phyloP scores from a whole-genome alignment of 2,329 filamentous ascomycete species.

The Akanthomyces muscarius region DNA sequence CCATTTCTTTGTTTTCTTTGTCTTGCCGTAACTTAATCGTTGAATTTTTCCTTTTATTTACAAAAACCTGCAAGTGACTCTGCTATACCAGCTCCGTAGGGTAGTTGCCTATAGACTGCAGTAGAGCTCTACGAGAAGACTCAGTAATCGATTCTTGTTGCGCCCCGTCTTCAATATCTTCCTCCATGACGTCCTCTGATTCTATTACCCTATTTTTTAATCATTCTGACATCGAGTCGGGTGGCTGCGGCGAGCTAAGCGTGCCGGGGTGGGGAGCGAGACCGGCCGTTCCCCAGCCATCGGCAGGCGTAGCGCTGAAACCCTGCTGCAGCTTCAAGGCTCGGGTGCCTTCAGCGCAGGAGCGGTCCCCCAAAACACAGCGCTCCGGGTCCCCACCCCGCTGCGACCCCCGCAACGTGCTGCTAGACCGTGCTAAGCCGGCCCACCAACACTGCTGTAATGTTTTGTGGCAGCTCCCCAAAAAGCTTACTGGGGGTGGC shows the following conservation, averaged over 20 bases:
- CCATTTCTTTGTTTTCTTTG: conserved; percentile 1
- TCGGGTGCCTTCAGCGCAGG: background rate
- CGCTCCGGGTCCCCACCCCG: conserved; percentile 1
- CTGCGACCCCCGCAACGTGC: conserved; percentile 5
- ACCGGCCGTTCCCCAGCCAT: conserved; percentile 13
- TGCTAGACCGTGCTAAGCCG: conserved; percentile 12
- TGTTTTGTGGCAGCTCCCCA: conserved; percentile 4
- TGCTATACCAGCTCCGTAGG: background rate
- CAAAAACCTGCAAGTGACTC: background rate
- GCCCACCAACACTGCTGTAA: background rate
- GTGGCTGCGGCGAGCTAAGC: conserved; percentile 11
- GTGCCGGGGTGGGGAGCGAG: conserved; percentile 4
- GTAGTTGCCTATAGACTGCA: too few species aligned
- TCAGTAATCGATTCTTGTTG: too few species aligned
- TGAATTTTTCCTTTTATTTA: background rate
- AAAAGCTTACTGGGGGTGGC: background rate
- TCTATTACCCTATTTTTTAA: conserved; percentile 13
- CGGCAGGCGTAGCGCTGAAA: background rate
- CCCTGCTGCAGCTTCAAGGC: background rate
- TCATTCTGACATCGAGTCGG: conserved; percentile 12
- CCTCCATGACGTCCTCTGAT: background rate
- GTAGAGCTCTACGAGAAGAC: too few species aligned
- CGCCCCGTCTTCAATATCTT: background rate
- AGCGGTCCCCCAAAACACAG: conserved; percentile 4
- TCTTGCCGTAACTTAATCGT: background rate